phyloP scores from a whole-genome alignment of 2,329 filamentous ascomycete genomes.

The Achaetomium macrosporum region DNA sequence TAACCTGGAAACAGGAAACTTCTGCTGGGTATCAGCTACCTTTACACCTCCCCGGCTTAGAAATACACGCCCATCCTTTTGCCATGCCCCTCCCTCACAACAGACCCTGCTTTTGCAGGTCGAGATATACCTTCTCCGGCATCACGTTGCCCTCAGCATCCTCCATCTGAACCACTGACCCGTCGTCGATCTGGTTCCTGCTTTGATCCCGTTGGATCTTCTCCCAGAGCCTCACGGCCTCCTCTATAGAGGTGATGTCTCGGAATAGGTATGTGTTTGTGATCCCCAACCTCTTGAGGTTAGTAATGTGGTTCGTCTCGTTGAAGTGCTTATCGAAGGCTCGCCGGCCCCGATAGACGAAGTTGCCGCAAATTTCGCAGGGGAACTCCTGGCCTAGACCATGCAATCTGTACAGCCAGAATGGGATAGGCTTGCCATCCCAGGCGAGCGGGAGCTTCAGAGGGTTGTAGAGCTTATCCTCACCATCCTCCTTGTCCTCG shows the following conservation, averaged over 20 bases:
- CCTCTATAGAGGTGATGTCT: slow-evolving; percentile 88
- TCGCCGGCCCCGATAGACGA: slow-evolving; percentile 94
- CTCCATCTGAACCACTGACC: slow-evolving; percentile 96
- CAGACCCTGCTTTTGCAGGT: slow-evolving; percentile 87
- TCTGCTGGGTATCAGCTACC: slow-evolving; percentile 17
- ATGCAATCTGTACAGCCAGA: slow-evolving; percentile 97
- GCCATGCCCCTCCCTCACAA: slow-evolving; percentile 45
- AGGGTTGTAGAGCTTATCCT: slow-evolving; percentile 93
- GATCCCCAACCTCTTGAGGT: slow-evolving; percentile 88
- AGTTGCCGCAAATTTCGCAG: slow-evolving; percentile 97
- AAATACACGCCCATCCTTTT: background rate
- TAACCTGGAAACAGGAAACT: background rate
- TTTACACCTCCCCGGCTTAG: background rate
- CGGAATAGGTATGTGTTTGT: slow-evolving; percentile 86
- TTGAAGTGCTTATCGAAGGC: slow-evolving; percentile 99
- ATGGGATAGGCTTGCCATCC: slow-evolving; percentile 98
- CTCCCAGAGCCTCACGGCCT: slow-evolving; percentile 83
- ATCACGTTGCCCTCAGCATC: slow-evolving; percentile 96
- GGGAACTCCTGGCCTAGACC: slow-evolving; percentile 90
- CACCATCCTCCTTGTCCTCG: slow-evolving; percentile 67
- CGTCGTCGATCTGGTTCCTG: slow-evolving; percentile 67
- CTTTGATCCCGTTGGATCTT: slow-evolving; percentile 86
- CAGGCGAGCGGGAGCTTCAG: slow-evolving; percentile 92
- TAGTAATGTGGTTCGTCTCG: slow-evolving; percentile 87
- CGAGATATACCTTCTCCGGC: slow-evolving; percentile 97